A percentile compares a stretch with the other conserved stretches of the same genome.
These are phyloP conservation scores for Leptographium lundbergii DNA, from an alignment of 2,329 filamentous ascomycete genomes.

Conservation along the genomic window DNA sequence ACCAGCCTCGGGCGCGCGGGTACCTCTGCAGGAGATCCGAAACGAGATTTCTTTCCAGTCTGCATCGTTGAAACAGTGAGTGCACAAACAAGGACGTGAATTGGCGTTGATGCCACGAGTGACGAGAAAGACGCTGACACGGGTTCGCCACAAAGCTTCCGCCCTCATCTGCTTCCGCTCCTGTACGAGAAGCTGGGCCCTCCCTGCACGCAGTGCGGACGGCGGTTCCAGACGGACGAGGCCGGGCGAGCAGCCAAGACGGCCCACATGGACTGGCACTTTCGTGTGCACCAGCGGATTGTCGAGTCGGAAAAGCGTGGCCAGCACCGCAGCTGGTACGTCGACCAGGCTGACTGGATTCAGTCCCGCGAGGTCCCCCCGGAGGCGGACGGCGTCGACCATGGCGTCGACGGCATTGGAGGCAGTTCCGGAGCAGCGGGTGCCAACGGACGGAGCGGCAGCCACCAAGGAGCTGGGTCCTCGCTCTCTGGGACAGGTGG, in stretches of 20 bases:
- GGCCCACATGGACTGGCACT: constrained; percentile 96
- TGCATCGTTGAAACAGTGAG: constrained; percentile 62
- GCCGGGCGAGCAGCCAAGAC: constrained; percentile 78
- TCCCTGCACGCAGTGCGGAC: constrained; percentile 82
- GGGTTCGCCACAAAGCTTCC: constrained; percentile 38
- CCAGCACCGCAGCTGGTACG: constrained; percentile 88
- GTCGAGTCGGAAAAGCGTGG: constrained; percentile 75
- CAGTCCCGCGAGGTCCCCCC: constrained; percentile 62
- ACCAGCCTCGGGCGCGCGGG: constrained; percentile 7
- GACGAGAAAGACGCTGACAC: neutral
- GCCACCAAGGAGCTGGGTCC: constrained; percentile 6
- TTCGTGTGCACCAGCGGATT: constrained; percentile 81
- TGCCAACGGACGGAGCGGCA: constrained; percentile 18
- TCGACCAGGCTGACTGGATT: constrained; percentile 89
- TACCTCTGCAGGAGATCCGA: constrained; percentile 14
- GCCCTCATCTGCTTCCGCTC: constrained; percentile 45
- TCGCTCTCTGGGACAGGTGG: constrained; percentile 15
- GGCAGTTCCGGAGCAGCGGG: constrained; percentile 5
- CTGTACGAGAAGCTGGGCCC: constrained; percentile 74
- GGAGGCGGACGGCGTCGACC: constrained; percentile 43
- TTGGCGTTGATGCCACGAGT: neutral
- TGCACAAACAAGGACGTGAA: constrained; percentile 8
- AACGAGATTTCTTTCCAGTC: constrained; percentile 49
- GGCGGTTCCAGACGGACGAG: constrained; percentile 66
- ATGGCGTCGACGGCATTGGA: constrained; percentile 23